These are phyloP conservation scores for Fusarium denticulatum DNA, from an alignment of 2,329 filamentous ascomycete genomes.

Conservation along the genomic window DNA sequence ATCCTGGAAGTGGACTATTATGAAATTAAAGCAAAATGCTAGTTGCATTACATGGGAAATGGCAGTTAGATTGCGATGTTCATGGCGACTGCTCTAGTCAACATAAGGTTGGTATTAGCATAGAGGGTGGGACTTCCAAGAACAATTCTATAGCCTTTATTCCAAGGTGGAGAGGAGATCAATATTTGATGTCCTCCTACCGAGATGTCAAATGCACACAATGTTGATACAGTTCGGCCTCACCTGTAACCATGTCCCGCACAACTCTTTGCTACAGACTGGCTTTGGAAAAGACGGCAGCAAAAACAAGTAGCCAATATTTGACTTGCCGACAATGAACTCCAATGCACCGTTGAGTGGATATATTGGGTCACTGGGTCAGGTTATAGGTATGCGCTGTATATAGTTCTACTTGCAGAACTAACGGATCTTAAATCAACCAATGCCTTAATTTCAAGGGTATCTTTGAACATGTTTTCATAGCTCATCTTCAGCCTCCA, in stretches of 20 bases:
- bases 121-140: background rate
- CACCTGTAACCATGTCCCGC: background rate
- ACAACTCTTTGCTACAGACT: background rate
- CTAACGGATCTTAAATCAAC: background rate
- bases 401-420: background rate
- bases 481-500: constrained; percentile 41
- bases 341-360: background rate
- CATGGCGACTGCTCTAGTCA: background rate
- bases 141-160: background rate
- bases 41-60: background rate
- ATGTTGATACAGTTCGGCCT: background rate
- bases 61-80: background rate
- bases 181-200: background rate
- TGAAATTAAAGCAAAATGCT: too few species aligned
- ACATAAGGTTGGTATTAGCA: background rate
- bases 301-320: background rate
- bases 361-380: background rate
- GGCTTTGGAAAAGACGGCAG: background rate
- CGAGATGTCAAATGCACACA: background rate
- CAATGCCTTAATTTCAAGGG: constrained; percentile 14
- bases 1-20: background rate
- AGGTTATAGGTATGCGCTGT: background rate
- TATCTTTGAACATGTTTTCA: constrained; percentile 36
- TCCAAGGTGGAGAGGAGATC: background rate
- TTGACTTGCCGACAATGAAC: background rate